Evolutionary conservation across 768 basidiomycete species (phyloP).

Genomic region (Lactarius sp.): DNA sequence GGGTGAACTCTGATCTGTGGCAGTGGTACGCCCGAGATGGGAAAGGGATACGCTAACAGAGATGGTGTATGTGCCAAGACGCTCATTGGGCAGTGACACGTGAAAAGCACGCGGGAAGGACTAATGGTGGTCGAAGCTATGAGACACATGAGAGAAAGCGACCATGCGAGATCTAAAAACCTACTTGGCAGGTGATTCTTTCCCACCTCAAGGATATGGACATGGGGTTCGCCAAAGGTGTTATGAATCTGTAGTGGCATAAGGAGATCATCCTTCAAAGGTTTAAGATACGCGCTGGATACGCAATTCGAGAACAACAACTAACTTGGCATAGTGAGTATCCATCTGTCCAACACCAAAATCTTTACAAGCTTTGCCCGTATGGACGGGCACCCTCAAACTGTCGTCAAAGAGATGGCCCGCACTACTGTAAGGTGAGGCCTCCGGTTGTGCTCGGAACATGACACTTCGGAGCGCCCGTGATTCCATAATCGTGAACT

Average conservation of each 20-base stretch:
- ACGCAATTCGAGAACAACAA: conserved; percentile 56
- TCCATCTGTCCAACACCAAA: conserved; percentile 39
- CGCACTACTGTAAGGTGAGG: too few species aligned
- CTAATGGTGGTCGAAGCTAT: conserved; percentile 58
- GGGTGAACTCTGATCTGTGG: conserved; percentile 39
- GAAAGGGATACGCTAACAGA: conserved; percentile 46
- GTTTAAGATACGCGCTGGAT: not conserved
- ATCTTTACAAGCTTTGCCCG: conserved; percentile 38
- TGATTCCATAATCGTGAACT: too few species aligned
- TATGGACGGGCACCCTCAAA: conserved; percentile 30
- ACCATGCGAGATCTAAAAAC: not conserved
- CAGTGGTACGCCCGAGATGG: conserved; percentile 1
- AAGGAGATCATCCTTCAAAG: not conserved
- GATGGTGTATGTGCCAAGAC: conserved; percentile 58
- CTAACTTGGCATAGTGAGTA: conserved; percentile 70
- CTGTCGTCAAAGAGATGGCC: conserved; percentile 27
- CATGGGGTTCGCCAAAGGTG: conserved; percentile 55
- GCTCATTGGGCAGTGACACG: conserved; percentile 73
- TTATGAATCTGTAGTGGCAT: conserved; percentile 50
- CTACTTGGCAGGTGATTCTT: conserved; percentile 26
- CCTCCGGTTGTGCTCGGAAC: too few species aligned
- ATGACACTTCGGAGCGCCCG: too few species aligned
- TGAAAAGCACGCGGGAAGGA: conserved; percentile 64
- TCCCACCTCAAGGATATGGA: conserved; percentile 48
- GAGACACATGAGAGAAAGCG: not conserved